Conservation (phyloP, 2,329 filamentous ascomycete genomes). For the Colletotrichum sp. region DNA sequence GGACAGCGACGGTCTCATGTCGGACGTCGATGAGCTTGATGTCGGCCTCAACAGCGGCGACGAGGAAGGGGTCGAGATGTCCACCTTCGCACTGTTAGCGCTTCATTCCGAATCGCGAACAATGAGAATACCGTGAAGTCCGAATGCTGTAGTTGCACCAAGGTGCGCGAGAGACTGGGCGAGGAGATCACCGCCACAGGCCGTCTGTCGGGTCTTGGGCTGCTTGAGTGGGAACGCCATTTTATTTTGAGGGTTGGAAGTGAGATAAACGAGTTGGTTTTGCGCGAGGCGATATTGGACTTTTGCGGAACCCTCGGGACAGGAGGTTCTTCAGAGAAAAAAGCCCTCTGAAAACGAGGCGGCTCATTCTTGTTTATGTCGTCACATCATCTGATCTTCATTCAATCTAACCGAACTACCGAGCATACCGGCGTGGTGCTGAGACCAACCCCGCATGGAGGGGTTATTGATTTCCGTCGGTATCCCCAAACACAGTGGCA, state of each 20-base stretch:
- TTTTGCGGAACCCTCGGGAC: neutral
- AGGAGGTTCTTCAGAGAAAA: neutral
- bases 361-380: neutral
- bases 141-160: neutral
- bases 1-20: slow-evolving; percentile 5
- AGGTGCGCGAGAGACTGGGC: neutral
- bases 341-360: neutral
- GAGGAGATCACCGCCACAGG: slow-evolving; percentile 1
- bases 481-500: neutral
- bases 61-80: slow-evolving; percentile 3
- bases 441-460: neutral
- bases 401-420: neutral
- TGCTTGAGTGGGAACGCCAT: neutral
- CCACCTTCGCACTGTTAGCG: neutral
- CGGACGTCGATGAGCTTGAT: slow-evolving; percentile 10
- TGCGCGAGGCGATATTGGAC: neutral
- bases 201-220: neutral
- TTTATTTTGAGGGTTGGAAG: neutral
- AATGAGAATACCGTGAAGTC: neutral
- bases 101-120: neutral
- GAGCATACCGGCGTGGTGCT: neutral
- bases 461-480: neutral
- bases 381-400: neutral
- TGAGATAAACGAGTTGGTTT: neutral
- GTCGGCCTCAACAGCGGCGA: slow-evolving; percentile 4